Percentiles rank a stretch among this genome's conserved stretches.
phyloP scores from a whole-genome alignment of 257 asterid genomes.

The Plantago elongata region DNA sequence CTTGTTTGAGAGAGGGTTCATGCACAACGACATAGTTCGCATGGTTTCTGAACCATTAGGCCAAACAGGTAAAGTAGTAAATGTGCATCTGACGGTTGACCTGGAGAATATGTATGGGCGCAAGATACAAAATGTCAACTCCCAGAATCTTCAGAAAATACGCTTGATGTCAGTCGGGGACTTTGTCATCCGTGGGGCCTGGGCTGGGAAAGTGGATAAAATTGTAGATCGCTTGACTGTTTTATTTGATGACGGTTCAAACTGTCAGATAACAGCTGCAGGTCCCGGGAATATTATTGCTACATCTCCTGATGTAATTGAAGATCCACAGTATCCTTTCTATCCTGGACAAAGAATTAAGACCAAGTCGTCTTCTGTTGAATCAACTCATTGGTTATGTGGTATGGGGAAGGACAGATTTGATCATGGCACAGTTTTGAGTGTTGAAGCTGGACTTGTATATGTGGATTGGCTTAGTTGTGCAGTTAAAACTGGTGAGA shows the following conservation, averaged over 20 bases:
- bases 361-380: constrained; percentile 37
- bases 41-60: constrained; percentile 56
- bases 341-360: constrained; percentile 86
- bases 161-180: constrained; percentile 61
- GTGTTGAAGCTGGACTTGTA: constrained; percentile 67
- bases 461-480: constrained; percentile 74
- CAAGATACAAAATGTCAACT: constrained; percentile 38
- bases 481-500: constrained; percentile 34
- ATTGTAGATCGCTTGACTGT: constrained; percentile 51
- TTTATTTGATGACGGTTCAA: constrained; percentile 66
- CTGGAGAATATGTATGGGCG: constrained; percentile 59
- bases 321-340: constrained; percentile 68
- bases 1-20: constrained; percentile 67
- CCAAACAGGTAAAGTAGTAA: constrained; percentile 77
- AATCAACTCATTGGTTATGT: constrained; percentile 65
- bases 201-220: constrained; percentile 85
- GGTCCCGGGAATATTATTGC: constrained; percentile 58
- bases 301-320: constrained; percentile 52
- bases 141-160: constrained; percentile 47
- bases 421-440: constrained; percentile 51
- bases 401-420: constrained; percentile 40
- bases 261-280: constrained; percentile 35
- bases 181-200: constrained; percentile 56
- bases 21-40: constrained; percentile 69
- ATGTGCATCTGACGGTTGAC: constrained; percentile 54